A percentile compares a stretch with the other conserved stretches of the same genome.
phyloP scores from a whole-genome alignment of 208 protist species.

The Acanthamoeba castellanii region DNA sequence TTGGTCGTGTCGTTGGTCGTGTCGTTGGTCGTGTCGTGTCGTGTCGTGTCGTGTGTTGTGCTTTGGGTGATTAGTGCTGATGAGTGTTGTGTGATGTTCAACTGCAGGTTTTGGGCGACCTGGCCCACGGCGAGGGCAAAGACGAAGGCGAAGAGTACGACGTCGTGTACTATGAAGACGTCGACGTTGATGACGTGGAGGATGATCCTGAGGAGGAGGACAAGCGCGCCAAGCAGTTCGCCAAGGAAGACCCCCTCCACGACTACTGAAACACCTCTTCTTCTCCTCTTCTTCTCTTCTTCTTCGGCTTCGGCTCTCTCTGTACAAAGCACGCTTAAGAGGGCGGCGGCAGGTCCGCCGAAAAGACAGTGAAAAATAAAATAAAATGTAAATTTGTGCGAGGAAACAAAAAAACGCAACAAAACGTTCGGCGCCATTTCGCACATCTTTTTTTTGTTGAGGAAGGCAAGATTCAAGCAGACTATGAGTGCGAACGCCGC shows the following conservation, averaged over 20 bases:
- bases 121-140: conserved; percentile 2
- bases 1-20: background rate
- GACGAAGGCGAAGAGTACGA: conserved; percentile 58
- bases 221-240: background rate
- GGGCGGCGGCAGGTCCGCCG: too few species aligned
- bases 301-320: too few species aligned
- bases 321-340: too few species aligned
- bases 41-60: background rate
- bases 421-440: too few species aligned
- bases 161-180: conserved; percentile 26
- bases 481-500: too few species aligned
- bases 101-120: background rate
- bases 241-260: background rate
- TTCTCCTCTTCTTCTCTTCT: too few species aligned
- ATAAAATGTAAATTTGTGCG: too few species aligned
- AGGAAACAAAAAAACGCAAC: too few species aligned
- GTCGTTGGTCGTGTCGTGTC: background rate
- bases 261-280: background rate
- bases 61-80: background rate
- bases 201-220: background rate
- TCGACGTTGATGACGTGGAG: background rate
- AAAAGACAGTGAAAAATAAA: too few species aligned
- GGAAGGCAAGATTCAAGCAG: too few species aligned
- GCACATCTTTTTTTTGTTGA: too few species aligned
- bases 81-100: background rate